Conservation (phyloP, 2,329 filamentous ascomycete species). For the Sordariomycetes sp. region DNA sequence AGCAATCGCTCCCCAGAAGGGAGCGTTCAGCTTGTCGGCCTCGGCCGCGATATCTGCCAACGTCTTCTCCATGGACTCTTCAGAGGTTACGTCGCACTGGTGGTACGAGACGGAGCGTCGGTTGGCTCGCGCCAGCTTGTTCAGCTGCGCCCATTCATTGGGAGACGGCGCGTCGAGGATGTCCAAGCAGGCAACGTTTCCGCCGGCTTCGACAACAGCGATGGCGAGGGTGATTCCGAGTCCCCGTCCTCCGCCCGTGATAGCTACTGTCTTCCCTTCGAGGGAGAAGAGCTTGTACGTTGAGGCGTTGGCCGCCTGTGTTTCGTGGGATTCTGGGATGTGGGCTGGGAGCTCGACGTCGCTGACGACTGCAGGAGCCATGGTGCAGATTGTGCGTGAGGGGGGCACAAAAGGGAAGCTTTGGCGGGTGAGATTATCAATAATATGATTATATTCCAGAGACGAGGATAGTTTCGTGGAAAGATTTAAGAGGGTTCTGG, state of each 20-base stretch:
- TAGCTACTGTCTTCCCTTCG: constrained; percentile 30
- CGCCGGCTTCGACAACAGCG: constrained; percentile 39
- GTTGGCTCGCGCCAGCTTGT: constrained; percentile 26
- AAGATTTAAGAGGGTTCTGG: no score
- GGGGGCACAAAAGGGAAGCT: not conserved
- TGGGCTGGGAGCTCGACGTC: constrained; percentile 17
- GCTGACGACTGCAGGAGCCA: constrained; percentile 17
- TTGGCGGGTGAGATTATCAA: not conserved
- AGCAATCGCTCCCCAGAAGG: constrained; percentile 29
- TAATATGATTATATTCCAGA: not conserved
- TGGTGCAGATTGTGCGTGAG: constrained; percentile 4
- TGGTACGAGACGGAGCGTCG: constrained; percentile 27
- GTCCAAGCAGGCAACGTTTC: constrained; percentile 38
- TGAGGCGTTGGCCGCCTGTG: constrained; percentile 16
- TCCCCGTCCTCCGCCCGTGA: constrained; percentile 42
- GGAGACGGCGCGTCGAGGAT: constrained; percentile 26
- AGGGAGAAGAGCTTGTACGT: constrained; percentile 32
- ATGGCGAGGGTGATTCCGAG: constrained; percentile 39
- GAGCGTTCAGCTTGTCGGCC: constrained; percentile 18
- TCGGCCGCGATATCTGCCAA: constrained; percentile 26
- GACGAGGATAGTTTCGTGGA: no score
- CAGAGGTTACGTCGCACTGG: constrained; percentile 37
- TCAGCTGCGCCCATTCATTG: constrained; percentile 29
- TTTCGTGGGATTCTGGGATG: constrained; percentile 19
- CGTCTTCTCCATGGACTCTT: constrained; percentile 22